Base-by-base conservation (phyloP, 352 stramenopile genomes). In the Pythium dissimile region DNA sequence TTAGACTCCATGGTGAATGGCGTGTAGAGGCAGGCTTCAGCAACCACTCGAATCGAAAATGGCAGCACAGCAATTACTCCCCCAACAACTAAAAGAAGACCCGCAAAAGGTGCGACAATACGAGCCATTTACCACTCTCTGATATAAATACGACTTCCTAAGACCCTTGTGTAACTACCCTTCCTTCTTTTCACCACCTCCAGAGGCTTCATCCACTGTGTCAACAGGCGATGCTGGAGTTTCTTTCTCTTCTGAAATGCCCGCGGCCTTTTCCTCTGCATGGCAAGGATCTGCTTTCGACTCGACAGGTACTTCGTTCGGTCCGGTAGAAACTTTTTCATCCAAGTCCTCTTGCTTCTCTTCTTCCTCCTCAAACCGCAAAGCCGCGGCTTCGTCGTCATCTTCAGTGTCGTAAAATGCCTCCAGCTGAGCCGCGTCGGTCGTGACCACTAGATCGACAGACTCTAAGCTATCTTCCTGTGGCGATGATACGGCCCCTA, bases 321-420 rank as follows among this genome's bases (percentile, higher is more conserved):
- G 43, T 13, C 18, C 43, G 11, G 24, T 23, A 9, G 43, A 28
- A 7, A 46, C 42, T 24, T 45, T 20, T 28, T 45, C 64, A 3
- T 60, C 43, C n/a, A n/a, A n/a, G 18, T 71, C 52, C 4, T 69
- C 57, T 2, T 43, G 49, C 15, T 69, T 73, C 50, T 84, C 67
- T 35, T 78, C 67, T 31, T 80, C 64, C n/a, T 72, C 57, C 13
- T 30, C 37, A 9, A 64, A 63, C 0, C 21, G 44, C 6, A 52
- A 43, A 6, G 52, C 55, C 1, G 3, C 16, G 15, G 20, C 54
- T 3, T 51, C 42, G 0, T 61, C 54, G 5, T 85, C 73, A 34
- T 70, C 75, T 7, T 70, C 74, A 1, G 77, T 80, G n/a, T 86
- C 77, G 55, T 92, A 92, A 52, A 92, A 92, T 27, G 78, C 79